These are phyloP conservation scores for Plasmodium fragile DNA, from an alignment of 169 alveolate species.

Conservation along the genomic window DNA sequence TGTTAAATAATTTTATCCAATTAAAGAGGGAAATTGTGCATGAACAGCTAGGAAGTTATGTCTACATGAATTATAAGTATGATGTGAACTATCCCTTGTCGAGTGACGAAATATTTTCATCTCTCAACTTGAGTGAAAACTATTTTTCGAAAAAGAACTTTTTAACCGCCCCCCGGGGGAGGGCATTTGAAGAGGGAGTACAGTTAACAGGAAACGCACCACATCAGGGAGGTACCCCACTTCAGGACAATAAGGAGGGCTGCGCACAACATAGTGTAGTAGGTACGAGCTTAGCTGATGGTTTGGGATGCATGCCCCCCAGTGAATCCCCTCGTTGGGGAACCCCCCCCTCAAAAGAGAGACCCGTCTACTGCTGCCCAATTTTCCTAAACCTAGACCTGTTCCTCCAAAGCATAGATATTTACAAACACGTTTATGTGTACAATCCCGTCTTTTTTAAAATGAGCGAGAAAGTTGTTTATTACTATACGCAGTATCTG, in stretches of 20 bases:
- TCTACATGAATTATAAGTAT: conserved; percentile 43
- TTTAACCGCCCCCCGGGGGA: background rate
- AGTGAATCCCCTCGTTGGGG: background rate
- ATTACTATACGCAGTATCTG: conserved; percentile 70
- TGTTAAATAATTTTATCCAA: conserved; percentile 46
- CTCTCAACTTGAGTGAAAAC: conserved; percentile 11
- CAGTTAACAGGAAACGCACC: background rate
- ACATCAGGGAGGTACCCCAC: background rate
- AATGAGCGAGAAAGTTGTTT: conserved; percentile 56
- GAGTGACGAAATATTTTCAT: conserved; percentile 19
- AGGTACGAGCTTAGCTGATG: background rate
- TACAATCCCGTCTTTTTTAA: conserved; percentile 51
- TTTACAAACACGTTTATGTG: conserved; percentile 55
- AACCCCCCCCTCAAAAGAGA: background rate
- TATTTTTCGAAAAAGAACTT: background rate
- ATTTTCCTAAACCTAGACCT: conserved; percentile 52
- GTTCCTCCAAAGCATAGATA: conserved; percentile 59
- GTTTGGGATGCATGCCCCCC: background rate
- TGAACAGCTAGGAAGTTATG: conserved; percentile 40
- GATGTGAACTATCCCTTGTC: conserved; percentile 54
- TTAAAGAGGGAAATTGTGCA: conserved; percentile 11
- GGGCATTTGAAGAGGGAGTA: background rate
- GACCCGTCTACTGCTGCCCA: conserved; percentile 19
- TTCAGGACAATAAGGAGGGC: background rate
- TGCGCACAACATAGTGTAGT: background rate